These are phyloP conservation scores for Myxozyma neglecta DNA, from an alignment of 805 yeast species.

Conservation along the genomic window DNA sequence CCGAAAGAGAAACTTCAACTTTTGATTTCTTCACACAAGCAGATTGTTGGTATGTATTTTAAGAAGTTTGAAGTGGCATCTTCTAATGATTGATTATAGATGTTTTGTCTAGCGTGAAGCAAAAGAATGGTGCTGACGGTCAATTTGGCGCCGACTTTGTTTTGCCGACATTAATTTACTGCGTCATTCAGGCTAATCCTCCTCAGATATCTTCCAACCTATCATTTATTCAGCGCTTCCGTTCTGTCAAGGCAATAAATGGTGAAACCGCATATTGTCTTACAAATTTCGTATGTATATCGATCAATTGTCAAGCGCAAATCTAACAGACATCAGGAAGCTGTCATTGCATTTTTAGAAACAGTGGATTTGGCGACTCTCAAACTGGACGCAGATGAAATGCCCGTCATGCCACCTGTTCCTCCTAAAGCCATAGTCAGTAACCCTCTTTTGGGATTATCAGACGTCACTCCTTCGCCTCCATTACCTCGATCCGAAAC, in stretches of 20 bases:
- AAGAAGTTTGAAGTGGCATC: background rate
- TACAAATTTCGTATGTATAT: conserved; percentile 40
- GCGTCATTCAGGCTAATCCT: conserved; percentile 38
- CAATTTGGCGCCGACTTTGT: conserved; percentile 42
- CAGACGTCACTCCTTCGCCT: background rate
- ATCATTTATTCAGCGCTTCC: conserved; percentile 43
- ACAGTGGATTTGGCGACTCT: conserved; percentile 39
- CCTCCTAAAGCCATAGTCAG: conserved; percentile 4
- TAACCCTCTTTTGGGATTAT: conserved; percentile 6
- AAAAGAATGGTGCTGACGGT: conserved; percentile 29
- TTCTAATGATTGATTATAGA: conserved; percentile 5
- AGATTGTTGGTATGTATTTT: conserved; percentile 37
- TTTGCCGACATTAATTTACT: conserved; percentile 43
- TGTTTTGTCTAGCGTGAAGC: conserved; percentile 12
- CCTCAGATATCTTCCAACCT: conserved; percentile 42
- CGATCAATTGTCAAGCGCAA: background rate
- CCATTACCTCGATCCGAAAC: background rate
- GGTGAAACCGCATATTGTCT: conserved; percentile 46
- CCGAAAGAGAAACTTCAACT: conserved; percentile 42
- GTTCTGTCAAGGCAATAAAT: conserved; percentile 38
- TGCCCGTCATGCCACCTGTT: conserved; percentile 14
- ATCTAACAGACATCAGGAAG: conserved; percentile 36
- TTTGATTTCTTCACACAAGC: conserved; percentile 42
- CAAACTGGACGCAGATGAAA: conserved; percentile 36
- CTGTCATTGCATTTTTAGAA: conserved; percentile 44